Evolutionary conservation across 164 flowering plant species (phyloP).

Genomic region (Vitis rupestris): DNA sequence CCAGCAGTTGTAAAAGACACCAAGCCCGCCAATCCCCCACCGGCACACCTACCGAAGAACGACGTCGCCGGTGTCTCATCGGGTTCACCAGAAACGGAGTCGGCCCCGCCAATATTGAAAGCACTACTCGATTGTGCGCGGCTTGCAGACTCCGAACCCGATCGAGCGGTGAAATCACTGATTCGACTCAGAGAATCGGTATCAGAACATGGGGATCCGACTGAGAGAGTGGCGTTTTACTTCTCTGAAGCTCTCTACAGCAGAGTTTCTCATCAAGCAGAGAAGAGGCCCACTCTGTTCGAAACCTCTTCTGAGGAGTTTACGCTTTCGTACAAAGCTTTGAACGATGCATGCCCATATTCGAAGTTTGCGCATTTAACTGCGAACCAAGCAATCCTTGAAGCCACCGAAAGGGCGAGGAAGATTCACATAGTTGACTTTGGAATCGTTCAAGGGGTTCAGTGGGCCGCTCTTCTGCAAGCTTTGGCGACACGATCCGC

Average conservation of each 20-base stretch:
- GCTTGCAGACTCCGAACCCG: conserved; percentile 56
- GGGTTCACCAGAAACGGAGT: conserved; percentile 26
- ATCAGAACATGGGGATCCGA: conserved; percentile 65
- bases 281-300: conserved; percentile 9
- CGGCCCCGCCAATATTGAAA: conserved; percentile 41
- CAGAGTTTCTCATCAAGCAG: conserved; percentile 27
- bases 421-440: conserved; percentile 90
- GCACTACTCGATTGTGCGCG: conserved; percentile 65
- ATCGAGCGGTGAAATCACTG: conserved; percentile 43
- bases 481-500: conserved; percentile 75
- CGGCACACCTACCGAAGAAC: conserved; percentile 4
- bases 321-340: conserved; percentile 63
- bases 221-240: conserved; percentile 66
- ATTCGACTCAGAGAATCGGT: conserved; percentile 49
- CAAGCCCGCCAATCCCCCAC: conserved; percentile 9
- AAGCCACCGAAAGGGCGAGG: conserved; percentile 59
- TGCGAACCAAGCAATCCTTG: conserved; percentile 93
- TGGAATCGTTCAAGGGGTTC: conserved; percentile 87
- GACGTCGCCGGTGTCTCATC: conserved; percentile 9
- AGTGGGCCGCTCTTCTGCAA: conserved; percentile 90
- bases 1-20: conserved; percentile 5
- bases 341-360: conserved; percentile 91
- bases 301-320: conserved; percentile 56
- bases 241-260: conserved; percentile 62
- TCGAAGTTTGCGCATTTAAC: conserved; percentile 88